Evolutionary conservation across 2,329 filamentous ascomycete genomes (phyloP), one percentile per base, ranked within the genome.

Genomic region (Venturia oleaginea): DNA sequence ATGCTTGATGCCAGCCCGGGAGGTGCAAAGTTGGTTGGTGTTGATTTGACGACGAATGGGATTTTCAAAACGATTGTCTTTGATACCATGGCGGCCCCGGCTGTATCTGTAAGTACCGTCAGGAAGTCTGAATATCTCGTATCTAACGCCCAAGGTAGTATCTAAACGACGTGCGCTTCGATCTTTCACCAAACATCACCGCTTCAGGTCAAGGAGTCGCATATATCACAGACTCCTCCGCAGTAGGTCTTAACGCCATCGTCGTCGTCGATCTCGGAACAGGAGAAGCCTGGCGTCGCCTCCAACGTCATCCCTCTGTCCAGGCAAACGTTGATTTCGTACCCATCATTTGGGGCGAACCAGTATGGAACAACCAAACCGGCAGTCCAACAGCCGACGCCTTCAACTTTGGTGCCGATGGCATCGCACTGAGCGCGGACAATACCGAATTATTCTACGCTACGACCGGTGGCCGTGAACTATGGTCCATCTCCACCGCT

Each of bases 131-230:
- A 27, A 22, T 13, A 13, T 27, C 43, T 17, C 43, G 13, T 48
- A 79, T 82, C 11, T 79, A 79, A 6, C 79, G 75, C 62, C 67
- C 77, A 11, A 78, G 80, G 67, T 79, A 76, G 19, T 84, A 84
- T 66, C 75, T 82, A 42, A 83, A 83, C 68, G 81, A 83, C 66
- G 73, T 83, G 10, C 79, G 81, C 61, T 80, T 84, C 70, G 81
- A 84, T 67, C 74, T 83, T n/a, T 75, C 76, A 3, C 67, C 77
- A 34, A 81, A 81, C 22, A 6, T 48, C 43, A 48, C 43, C n/a
- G 24, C 43, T 3, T 48, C 43, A 27, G 43, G 43, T 2, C n/a
- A 48, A 48, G 43, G 43, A n/a, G 68, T 83, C 17, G 80, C 80
- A 0, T 84, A 84, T 69, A 82, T 83, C 68, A 83, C 80, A 30